phyloP scores from a whole-genome alignment of 371 early-diverging fungal species.

The Rhizopus microsporus region DNA sequence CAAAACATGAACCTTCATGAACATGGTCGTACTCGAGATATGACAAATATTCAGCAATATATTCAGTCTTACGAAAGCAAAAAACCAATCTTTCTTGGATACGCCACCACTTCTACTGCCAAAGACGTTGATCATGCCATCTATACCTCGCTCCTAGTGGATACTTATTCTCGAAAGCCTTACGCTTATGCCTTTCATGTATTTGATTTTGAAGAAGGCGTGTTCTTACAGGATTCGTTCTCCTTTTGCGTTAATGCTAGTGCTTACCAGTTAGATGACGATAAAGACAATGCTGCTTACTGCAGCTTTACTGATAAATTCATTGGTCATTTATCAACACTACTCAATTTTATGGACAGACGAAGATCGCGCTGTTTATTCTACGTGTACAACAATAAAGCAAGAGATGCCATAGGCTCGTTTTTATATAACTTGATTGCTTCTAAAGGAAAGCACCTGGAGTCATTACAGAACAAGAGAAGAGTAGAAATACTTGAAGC shows the following conservation, averaged over 20 bases:
- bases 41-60: conserved; percentile 16
- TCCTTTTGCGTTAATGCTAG: neutral
- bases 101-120: conserved; percentile 24
- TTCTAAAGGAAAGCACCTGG: conserved; percentile 6
- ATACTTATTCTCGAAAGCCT: conserved; percentile 23
- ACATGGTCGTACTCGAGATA: neutral
- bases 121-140: conserved; percentile 28
- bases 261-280: conserved; percentile 1
- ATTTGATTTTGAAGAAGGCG: conserved; percentile 11
- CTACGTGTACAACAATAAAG: conserved; percentile 23
- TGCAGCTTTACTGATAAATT: conserved; percentile 16
- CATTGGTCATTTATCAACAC: conserved; percentile 8
- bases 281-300: conserved; percentile 4
- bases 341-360: conserved; percentile 12
- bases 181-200: conserved; percentile 29
- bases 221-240: neutral
- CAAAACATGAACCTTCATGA: neutral
- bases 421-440: conserved; percentile 26
- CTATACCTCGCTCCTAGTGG: conserved; percentile 27
- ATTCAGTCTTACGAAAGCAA: conserved; percentile 23
- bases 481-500: conserved; percentile 11
- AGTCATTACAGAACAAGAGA: neutral
- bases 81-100: conserved; percentile 37
- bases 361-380: conserved; percentile 24
- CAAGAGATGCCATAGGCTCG: conserved; percentile 21